Percentiles rank a stretch among this genome's conserved stretches.
Conservation (phyloP, 768 basidiomycete genomes). For the Ramaria sp. region DNA sequence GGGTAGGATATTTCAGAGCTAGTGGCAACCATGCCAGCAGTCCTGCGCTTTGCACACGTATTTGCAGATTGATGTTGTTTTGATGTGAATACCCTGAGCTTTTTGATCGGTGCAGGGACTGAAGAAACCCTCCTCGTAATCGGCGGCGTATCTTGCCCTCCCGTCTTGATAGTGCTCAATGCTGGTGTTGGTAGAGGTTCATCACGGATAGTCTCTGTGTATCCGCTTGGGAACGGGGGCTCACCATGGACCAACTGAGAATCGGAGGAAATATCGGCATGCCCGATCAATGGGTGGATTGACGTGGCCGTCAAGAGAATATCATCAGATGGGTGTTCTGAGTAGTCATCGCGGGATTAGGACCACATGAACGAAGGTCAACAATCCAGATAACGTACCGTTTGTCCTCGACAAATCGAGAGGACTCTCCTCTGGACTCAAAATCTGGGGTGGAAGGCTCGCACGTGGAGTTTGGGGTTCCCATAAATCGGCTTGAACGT, state of each 20-base stretch:
- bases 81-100: neutral
- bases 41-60: neutral
- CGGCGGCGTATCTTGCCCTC: neutral
- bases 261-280: no score
- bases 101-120: conserved; percentile 1
- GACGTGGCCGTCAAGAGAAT: neutral
- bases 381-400: neutral
- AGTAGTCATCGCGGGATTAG: no score
- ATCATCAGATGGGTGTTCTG: neutral
- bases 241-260: neutral
- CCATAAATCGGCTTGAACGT: neutral
- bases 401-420: neutral
- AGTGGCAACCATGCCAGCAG: neutral
- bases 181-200: neutral
- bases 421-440: neutral
- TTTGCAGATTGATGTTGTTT: neutral
- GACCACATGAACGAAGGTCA: no score
- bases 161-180: neutral
- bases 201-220: neutral
- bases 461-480: neutral
- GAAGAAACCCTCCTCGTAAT: neutral
- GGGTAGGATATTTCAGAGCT: neutral
- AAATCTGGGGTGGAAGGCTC: neutral
- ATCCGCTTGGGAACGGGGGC: neutral
- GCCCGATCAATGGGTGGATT: neutral